These are phyloP conservation scores for Beauveria varroae DNA, from an alignment of 2,329 filamentous ascomycete species.

Conservation along the genomic window DNA sequence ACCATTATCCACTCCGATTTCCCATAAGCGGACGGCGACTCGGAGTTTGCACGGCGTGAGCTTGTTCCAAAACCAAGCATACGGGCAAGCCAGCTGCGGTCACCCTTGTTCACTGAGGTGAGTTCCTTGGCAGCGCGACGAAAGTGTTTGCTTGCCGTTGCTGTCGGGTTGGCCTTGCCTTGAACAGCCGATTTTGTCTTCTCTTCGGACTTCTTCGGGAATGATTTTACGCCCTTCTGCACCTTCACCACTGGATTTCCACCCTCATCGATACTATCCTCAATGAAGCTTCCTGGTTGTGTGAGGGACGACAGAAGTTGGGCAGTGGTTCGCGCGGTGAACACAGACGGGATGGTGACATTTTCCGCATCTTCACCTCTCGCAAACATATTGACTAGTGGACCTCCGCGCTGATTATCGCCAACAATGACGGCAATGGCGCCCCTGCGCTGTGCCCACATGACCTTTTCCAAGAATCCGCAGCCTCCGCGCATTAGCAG, in stretches of 20 bases:
- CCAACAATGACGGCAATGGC: constrained; percentile 88
- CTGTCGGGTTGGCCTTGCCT: constrained; percentile 19
- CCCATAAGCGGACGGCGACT: constrained; percentile 61
- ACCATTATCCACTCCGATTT: constrained; percentile 66
- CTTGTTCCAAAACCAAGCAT: constrained; percentile 30
- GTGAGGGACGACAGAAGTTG: constrained; percentile 85
- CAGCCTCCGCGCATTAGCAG: constrained; percentile 88
- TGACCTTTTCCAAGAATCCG: constrained; percentile 93
- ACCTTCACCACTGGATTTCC: constrained; percentile 48
- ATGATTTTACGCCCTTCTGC: constrained; percentile 36
- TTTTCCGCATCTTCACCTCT: constrained; percentile 84
- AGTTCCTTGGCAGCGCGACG: constrained; percentile 21
- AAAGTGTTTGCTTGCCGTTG: constrained; percentile 18
- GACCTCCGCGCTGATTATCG: constrained; percentile 82
- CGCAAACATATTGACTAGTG: constrained; percentile 96
- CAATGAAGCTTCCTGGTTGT: constrained; percentile 58
- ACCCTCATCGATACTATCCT: constrained; percentile 53
- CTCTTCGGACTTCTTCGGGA: constrained; percentile 2
- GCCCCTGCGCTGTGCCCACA: constrained; percentile 90
- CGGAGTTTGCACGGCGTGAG: constrained; percentile 33
- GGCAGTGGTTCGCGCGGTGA: constrained; percentile 90
- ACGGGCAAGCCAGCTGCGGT: constrained; percentile 36
- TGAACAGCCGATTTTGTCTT: constrained; percentile 27
- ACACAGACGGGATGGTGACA: constrained; percentile 86
- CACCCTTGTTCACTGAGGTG: constrained; percentile 11